A percentile compares a stretch with the other conserved stretches of the same genome.
Conservation (phyloP, 768 basidiomycete species). For the Termitomyces sp. region DNA sequence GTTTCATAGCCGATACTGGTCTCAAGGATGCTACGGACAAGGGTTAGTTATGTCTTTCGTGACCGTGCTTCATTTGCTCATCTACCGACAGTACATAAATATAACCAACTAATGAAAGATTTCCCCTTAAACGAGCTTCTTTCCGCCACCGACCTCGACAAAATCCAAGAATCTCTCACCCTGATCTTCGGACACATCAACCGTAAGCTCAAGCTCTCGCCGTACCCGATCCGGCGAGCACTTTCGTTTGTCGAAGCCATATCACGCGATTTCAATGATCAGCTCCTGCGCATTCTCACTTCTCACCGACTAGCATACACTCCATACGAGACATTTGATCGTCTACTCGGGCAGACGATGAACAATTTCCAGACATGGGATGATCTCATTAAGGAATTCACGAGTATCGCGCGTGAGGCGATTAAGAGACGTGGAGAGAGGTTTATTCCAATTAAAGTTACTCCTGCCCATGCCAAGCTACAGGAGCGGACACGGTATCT, state of each 20-base stretch:
- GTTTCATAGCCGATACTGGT: constrained; percentile 97
- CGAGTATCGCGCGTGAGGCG: constrained; percentile 88
- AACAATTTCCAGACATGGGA: constrained; percentile 87
- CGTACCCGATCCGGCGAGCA: constrained; percentile 94
- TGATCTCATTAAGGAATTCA: constrained; percentile 87
- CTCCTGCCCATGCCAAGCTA: constrained; percentile 84
- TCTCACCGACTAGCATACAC: constrained; percentile 91
- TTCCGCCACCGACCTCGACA: constrained; percentile 93
- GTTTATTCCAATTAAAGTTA: constrained; percentile 96
- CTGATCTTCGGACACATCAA: constrained; percentile 93
- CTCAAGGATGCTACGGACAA: constrained; percentile 89
- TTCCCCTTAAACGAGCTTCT: constrained; percentile 96
- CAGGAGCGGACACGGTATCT: constrained; percentile 86
- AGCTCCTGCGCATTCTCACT: constrained; percentile 84
- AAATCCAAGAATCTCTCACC: constrained; percentile 84
- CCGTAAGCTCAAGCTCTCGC: constrained; percentile 92
- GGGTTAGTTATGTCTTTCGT: constrained; percentile 40
- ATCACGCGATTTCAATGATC: constrained; percentile 95
- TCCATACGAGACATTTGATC: constrained; percentile 92
- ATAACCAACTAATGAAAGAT: constrained; percentile 98
- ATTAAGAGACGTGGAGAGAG: constrained; percentile 84
- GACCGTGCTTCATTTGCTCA: not conserved
- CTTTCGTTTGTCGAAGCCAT: constrained; percentile 98
- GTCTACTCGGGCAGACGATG: constrained; percentile 68
- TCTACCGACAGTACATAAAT: constrained; percentile 75